Evolutionary conservation across 768 basidiomycete genomes (phyloP).

Genomic region (Suillus subluteus): DNA sequence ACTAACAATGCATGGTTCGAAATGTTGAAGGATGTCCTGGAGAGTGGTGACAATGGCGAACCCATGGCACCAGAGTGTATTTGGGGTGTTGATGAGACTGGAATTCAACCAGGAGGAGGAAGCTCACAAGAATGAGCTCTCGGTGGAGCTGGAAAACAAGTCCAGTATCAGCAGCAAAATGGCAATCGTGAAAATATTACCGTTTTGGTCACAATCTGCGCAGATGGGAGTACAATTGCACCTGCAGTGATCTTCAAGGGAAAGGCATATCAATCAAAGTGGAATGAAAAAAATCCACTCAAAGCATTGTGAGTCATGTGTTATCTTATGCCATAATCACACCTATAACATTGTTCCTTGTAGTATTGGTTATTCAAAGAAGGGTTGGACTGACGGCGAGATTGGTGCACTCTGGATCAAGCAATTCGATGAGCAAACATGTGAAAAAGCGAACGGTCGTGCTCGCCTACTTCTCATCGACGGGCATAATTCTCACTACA

Average conservation of each 20-base stretch:
- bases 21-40: not conserved
- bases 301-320: not conserved
- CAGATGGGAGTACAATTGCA: constrained; percentile 34
- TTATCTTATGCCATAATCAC: not conserved
- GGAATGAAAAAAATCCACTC: constrained; percentile 31
- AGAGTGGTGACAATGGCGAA: constrained; percentile 8
- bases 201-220: constrained; percentile 44
- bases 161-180: constrained; percentile 38
- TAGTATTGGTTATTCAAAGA: constrained; percentile 37
- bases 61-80: constrained; percentile 8
- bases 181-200: constrained; percentile 44
- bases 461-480: constrained; percentile 45
- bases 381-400: constrained; percentile 43
- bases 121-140: not conserved
- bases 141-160: constrained; percentile 15
- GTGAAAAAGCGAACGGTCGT: constrained; percentile 34
- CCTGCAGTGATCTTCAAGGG: constrained; percentile 41
- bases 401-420: constrained; percentile 43
- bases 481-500: constrained; percentile 49
- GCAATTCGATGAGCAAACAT: constrained; percentile 44
- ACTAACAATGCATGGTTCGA: constrained; percentile 37
- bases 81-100: constrained; percentile 21
- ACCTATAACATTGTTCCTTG: not conserved
- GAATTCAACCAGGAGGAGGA: constrained; percentile 14
- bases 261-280: constrained; percentile 28